These are phyloP conservation scores for Claviceps maximensis DNA, from an alignment of 2,329 filamentous ascomycete species.

Conservation along the genomic window DNA sequence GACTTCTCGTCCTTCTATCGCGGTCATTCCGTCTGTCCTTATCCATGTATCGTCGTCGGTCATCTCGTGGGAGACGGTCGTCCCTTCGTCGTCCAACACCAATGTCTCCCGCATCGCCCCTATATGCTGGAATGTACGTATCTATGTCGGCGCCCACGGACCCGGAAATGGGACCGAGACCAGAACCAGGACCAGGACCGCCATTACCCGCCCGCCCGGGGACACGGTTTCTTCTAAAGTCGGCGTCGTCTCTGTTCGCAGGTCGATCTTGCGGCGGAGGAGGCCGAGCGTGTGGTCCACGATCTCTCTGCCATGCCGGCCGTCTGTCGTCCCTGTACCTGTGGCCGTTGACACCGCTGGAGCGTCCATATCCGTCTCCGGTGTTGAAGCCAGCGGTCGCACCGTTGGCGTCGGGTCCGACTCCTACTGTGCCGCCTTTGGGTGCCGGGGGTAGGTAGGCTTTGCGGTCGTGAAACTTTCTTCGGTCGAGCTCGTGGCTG, in stretches of 20 bases:
- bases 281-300: slow-evolving; percentile 36
- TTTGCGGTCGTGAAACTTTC: slow-evolving; percentile 79
- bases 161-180: neutral
- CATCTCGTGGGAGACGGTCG: slow-evolving; percentile 19
- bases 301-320: slow-evolving; percentile 43
- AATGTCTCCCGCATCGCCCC: slow-evolving; percentile 17
- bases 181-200: neutral
- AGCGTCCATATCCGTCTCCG: slow-evolving; percentile 34
- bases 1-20: slow-evolving; percentile 27
- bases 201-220: slow-evolving; percentile 12
- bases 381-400: slow-evolving; percentile 35
- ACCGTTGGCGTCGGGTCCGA: slow-evolving; percentile 43
- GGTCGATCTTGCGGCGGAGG: slow-evolving; percentile 29
- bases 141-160: slow-evolving; percentile 25
- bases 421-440: slow-evolving; percentile 78
- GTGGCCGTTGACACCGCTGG: slow-evolving; percentile 33
- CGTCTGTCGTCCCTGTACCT: slow-evolving; percentile 35
- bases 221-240: slow-evolving; percentile 29
- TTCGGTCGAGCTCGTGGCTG: slow-evolving; percentile 89
- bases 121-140: slow-evolving; percentile 37
- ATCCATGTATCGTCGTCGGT: slow-evolving; percentile 20
- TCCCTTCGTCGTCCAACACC: slow-evolving; percentile 21
- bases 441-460: slow-evolving; percentile 79
- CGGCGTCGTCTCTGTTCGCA: slow-evolving; percentile 20
- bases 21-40: slow-evolving; percentile 27